phyloP scores from a whole-genome alignment of 768 basidiomycete species.

The Daedalea quercina region DNA sequence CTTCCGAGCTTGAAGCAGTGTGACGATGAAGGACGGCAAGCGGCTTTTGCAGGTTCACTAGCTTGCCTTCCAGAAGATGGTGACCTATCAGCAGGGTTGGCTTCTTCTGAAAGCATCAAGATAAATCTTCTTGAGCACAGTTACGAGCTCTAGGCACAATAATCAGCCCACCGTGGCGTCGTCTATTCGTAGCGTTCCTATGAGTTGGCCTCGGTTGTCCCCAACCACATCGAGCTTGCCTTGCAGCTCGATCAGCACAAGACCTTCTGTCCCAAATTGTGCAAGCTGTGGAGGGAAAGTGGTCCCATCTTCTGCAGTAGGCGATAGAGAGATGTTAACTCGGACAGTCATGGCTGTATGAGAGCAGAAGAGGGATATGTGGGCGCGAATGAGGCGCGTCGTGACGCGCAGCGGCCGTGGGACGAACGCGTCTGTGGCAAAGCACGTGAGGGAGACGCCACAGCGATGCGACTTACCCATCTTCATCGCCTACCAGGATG shows the following conservation, averaged over 20 bases:
- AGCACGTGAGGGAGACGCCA: slow-evolving; percentile 1
- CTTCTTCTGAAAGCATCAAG: not conserved
- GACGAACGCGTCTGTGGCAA: not conserved
- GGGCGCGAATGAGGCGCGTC: not conserved
- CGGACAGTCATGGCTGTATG: slow-evolving; percentile 55
- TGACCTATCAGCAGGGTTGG: slow-evolving; percentile 68
- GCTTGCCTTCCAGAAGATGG: slow-evolving; percentile 85
- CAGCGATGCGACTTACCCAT: no score
- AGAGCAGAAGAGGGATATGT: not conserved
- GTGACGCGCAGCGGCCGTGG: not conserved
- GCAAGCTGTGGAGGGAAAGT: slow-evolving; percentile 62
- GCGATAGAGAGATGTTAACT: slow-evolving; percentile 34
- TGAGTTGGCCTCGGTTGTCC: slow-evolving; percentile 60
- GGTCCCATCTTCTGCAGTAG: slow-evolving; percentile 16
- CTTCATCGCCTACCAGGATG: no score
- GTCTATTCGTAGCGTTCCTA: slow-evolving; percentile 71
- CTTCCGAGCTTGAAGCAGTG: slow-evolving; percentile 5
- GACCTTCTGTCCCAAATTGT: slow-evolving; percentile 68
- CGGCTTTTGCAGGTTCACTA: slow-evolving; percentile 70
- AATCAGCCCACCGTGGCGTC: slow-evolving; percentile 40
- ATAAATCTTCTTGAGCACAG: not conserved
- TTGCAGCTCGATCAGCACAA: slow-evolving; percentile 85
- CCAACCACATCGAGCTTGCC: slow-evolving; percentile 72
- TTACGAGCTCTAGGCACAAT: not conserved
- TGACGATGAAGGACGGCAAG: slow-evolving; percentile 64